Percentiles rank a stretch among this genome's conserved stretches.
Evolutionary conservation across 345 rosid species (phyloP).

Genomic region (Lepidium didymum): DNA sequence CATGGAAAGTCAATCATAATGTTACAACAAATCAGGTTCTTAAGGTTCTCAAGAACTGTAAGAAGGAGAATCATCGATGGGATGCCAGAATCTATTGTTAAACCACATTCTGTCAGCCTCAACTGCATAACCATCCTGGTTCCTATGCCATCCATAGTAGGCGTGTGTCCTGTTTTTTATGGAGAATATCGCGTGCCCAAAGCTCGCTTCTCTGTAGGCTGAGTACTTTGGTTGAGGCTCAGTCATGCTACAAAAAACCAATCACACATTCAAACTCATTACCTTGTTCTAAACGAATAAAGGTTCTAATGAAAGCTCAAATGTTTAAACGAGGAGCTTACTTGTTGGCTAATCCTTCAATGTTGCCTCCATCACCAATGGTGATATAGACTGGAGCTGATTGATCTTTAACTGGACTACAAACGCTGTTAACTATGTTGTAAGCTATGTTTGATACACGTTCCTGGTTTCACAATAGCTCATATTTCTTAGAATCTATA

Average conservation of each 20-base stretch:
- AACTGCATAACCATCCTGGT: constrained; percentile 73
- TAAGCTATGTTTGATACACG: constrained; percentile 75
- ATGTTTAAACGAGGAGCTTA: constrained; percentile 25
- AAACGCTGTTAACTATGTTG: constrained; percentile 49
- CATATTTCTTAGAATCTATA: not conserved
- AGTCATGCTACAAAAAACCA: constrained; percentile 50
- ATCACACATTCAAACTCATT: not conserved
- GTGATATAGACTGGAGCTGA: constrained; percentile 79
- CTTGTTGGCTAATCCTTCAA: constrained; percentile 77
- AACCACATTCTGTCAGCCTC: constrained; percentile 90
- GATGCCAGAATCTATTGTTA: constrained; percentile 61
- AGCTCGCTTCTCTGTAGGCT: constrained; percentile 86
- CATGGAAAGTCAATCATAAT: not conserved
- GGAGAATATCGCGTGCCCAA: constrained; percentile 76
- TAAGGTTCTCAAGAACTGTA: constrained; percentile 1
- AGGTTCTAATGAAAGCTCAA: not conserved
- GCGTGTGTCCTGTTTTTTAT: constrained; percentile 88
- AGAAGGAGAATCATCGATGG: constrained; percentile 44
- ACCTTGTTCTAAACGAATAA: not conserved
- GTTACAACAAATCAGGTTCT: constrained; percentile 3
- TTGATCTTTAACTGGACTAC: constrained; percentile 50
- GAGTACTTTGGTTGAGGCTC: constrained; percentile 91
- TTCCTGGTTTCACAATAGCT: constrained; percentile 39
- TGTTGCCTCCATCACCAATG: constrained; percentile 87
- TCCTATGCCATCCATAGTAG: constrained; percentile 72